phyloP scores from a whole-genome alignment of 352 stramenopile species.

The Globisporangium mamillatum region DNA sequence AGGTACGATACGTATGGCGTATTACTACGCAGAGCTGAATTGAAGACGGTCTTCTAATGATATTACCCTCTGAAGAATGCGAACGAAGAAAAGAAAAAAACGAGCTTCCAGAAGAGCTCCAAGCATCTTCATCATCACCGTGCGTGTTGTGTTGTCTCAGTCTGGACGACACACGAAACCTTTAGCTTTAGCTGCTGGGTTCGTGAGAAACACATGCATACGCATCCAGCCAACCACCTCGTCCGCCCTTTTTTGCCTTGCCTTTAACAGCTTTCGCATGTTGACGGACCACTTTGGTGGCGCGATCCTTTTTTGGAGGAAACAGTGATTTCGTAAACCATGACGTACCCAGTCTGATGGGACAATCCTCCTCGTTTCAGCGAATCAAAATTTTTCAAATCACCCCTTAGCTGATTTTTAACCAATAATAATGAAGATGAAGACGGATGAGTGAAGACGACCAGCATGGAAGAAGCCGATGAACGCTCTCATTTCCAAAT shows the following conservation, averaged over 20 bases:
- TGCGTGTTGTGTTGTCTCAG: neutral
- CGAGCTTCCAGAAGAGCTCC: neutral
- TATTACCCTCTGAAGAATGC: neutral
- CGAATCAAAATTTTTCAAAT: neutral
- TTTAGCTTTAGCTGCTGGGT: neutral
- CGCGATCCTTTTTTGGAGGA: neutral
- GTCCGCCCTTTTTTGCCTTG: neutral
- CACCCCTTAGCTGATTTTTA: no score
- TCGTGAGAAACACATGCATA: neutral
- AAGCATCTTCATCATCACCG: neutral
- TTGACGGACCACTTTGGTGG: conserved; percentile 4
- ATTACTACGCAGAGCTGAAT: neutral
- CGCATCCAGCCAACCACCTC: neutral
- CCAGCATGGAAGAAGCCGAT: neutral
- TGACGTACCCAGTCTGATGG: neutral
- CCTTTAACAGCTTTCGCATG: neutral
- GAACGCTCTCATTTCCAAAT: conserved; percentile 6
- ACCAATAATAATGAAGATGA: neutral
- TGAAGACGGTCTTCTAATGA: neutral
- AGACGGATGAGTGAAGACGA: neutral
- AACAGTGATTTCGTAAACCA: neutral
- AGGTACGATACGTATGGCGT: neutral
- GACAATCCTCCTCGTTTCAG: neutral
- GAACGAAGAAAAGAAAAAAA: neutral
- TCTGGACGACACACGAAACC: neutral